Percentiles rank a stretch among this genome's conserved stretches.
Evolutionary conservation across 768 basidiomycete species (phyloP).

Genomic region (Macrolepiota fuliginosa): DNA sequence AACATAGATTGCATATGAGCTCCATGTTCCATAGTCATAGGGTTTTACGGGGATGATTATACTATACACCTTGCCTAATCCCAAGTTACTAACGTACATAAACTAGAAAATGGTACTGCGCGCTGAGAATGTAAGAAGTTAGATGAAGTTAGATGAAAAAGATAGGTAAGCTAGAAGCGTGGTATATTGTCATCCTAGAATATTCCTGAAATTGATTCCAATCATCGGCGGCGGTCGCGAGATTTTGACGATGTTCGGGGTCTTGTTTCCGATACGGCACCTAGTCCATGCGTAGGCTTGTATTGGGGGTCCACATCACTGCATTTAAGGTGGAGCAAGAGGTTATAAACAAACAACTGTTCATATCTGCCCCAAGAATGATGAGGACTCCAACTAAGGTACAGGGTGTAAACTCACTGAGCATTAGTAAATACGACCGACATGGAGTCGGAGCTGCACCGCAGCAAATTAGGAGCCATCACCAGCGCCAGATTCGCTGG

Average conservation of each 20-base stretch:
- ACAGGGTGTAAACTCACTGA: constrained; percentile 56
- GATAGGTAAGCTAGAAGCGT: not conserved
- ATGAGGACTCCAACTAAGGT: constrained; percentile 2
- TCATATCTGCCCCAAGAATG: constrained; percentile 58
- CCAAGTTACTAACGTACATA: constrained; percentile 2
- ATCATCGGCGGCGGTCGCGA: constrained; percentile 12
- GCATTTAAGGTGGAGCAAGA: constrained; percentile 78
- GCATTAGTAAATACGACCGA: constrained; percentile 89
- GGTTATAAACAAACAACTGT: constrained; percentile 83
- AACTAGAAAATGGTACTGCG: not conserved
- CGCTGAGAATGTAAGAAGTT: not conserved
- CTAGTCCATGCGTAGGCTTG: constrained; percentile 75
- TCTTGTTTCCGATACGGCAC: constrained; percentile 48
- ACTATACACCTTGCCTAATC: constrained; percentile 1
- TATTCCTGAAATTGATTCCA: not conserved
- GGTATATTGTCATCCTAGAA: not conserved
- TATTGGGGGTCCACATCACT: constrained; percentile 75
- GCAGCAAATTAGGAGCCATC: constrained; percentile 87
- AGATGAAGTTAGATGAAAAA: not conserved
- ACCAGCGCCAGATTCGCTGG: constrained; percentile 84
- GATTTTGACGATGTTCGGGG: not conserved
- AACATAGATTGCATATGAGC: not conserved
- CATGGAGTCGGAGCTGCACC: constrained; percentile 88
- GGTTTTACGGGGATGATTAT: not conserved
- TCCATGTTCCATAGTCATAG: not conserved